Percentiles rank a stretch among this genome's conserved stretches.
Conservation (phyloP, 2,329 filamentous ascomycete species). For the Venturia oleaginea region DNA sequence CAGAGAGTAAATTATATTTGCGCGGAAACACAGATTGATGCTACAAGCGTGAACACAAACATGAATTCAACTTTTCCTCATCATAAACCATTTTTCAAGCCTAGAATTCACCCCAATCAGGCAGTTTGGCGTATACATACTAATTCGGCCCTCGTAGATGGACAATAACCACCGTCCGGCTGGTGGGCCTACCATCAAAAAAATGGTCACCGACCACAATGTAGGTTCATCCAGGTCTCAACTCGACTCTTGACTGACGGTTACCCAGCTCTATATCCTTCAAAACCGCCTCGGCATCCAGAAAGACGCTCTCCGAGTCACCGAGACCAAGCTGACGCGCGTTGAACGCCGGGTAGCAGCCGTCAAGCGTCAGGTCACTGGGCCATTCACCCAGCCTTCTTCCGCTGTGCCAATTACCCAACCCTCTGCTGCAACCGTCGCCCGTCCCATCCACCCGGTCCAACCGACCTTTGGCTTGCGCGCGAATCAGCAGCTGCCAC, state of each 20-base stretch:
- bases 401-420: background rate
- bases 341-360: background rate
- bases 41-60: background rate
- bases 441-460: background rate
- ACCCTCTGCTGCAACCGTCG: background rate
- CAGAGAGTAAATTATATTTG: background rate
- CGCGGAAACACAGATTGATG: background rate
- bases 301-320: background rate
- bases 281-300: background rate
- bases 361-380: no score
- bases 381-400: background rate
- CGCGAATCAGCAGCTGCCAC: background rate
- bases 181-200: background rate
- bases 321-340: background rate
- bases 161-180: background rate
- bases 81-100: background rate
- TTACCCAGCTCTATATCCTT: background rate
- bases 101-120: background rate
- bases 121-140: background rate
- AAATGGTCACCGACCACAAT: background rate
- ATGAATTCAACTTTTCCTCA: background rate
- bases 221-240: background rate
- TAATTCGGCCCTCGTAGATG: background rate
- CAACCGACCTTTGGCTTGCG: background rate
- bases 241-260: background rate